A percentile compares a stretch with the other conserved stretches of the same genome.
These are phyloP conservation scores for Pestalotiopsis fici DNA, from an alignment of 2,329 filamentous ascomycete species.

Conservation along the genomic window DNA sequence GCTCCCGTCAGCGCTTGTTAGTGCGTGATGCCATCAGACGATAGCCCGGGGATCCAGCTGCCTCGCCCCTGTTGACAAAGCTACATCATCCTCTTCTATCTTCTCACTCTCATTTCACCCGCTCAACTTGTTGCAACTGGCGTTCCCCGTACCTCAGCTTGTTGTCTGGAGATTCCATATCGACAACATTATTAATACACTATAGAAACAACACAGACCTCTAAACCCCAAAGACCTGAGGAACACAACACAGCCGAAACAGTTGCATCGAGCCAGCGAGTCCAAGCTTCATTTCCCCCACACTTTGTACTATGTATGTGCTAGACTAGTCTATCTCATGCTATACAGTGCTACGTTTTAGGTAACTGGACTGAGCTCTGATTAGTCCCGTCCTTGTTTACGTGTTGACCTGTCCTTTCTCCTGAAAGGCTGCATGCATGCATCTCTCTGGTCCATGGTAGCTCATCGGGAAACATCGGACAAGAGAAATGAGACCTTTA, in stretches of 20 bases:
- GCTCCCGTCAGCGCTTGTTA: not conserved
- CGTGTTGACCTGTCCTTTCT: not conserved
- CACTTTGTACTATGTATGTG: not conserved
- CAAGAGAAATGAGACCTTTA: not conserved
- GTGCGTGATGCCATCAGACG: not conserved
- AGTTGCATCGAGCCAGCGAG: not conserved
- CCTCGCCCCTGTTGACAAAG: not conserved
- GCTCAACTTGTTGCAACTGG: not conserved
- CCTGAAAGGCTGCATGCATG: not conserved
- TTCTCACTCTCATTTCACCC: not conserved
- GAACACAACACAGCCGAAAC: not conserved
- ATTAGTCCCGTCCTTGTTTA: not conserved
- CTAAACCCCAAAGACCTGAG: not conserved
- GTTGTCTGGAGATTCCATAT: not conserved
- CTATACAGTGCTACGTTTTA: not conserved
- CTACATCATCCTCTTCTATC: not conserved
- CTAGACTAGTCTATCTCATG: not conserved
- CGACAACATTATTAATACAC: not conserved
- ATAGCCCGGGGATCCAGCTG: not conserved
- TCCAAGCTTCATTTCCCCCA: not conserved
- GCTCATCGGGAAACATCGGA: slow-evolving; percentile 4
- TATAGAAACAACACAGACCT: not conserved
- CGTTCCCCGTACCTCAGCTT: not conserved
- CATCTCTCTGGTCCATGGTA: not conserved
- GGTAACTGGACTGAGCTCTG: not conserved